Base-by-base conservation (phyloP, 169 alveolate genomes). In the Eimeria necatrix region DNA sequence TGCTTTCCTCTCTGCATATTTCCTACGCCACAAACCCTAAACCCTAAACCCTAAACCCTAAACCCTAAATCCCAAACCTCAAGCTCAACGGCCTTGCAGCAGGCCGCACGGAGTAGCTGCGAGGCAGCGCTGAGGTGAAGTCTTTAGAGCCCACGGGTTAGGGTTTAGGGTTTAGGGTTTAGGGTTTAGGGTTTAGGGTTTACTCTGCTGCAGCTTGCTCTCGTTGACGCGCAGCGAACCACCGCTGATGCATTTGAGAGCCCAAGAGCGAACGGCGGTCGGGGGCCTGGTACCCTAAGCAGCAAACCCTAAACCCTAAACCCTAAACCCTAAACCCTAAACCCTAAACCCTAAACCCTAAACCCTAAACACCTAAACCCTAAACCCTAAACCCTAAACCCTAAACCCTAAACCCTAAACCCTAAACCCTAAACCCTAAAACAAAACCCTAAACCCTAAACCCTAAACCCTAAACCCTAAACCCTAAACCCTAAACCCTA, bases 201-300 rank as follows among this genome's bases (percentile, higher is more conserved):
- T n/a, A 0, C 85, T 74, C 60, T 32, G 85, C 85, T 74, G 53
- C 61, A 14, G 61, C 85, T 18, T 74, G 85, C 59, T 74, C 85
- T 26, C 24, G 20, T n/a, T 74, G 85, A 6, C 85, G 85, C 22
- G 60, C 85, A 74, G 85, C 85, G n/a, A 74, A 46, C 85, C 85
- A 74, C 24, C 85, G 85, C 59, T 26, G 60, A 74, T 74, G 85
- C 4, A 74, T 49, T 49, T 74, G 85, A 1, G 85, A 49, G 59
- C 32, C 60, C 41, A 74, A 22, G 6, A 74, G 85, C 5, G 85
- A 74, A 12, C 85, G 85, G 85, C 85, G 85, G 85, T 74, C 85
- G 24, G 85, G 32, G n/a, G 60, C 56, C 22, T 22, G 60, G 85
- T 74, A 74, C 7, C 85, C 85, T 74, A 74, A 8, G 2, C 32